phyloP scores from a whole-genome alignment of 164 flowering plant species.

The Malania oleifera region DNA sequence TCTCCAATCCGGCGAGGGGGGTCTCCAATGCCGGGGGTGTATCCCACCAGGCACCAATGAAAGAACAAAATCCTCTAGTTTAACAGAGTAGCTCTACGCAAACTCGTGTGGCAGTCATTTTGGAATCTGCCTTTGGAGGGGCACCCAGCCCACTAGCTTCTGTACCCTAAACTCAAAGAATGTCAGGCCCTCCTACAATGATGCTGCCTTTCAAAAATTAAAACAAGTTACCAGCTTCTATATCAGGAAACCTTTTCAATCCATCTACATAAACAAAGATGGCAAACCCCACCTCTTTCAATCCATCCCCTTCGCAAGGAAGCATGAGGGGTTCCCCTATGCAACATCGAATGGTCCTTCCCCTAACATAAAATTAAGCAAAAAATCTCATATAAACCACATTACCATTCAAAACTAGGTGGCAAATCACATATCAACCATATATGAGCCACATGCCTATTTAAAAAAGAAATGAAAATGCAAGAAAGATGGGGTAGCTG shows the following conservation, averaged over 20 bases:
- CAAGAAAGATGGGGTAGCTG: no score
- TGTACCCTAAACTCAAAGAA: constrained; percentile 22
- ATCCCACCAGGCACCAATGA: constrained; percentile 21
- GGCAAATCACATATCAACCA: no score
- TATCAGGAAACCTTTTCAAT: constrained; percentile 17
- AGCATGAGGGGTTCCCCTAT: constrained; percentile 4
- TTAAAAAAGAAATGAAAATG: no score
- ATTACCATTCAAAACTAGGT: no score
- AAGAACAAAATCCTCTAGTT: constrained; percentile 9
- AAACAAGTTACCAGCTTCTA: constrained; percentile 15
- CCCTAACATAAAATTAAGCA: no score
- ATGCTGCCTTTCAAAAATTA: constrained; percentile 21
- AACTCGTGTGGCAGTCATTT: constrained; percentile 9
- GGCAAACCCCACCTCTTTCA: constrained; percentile 5
- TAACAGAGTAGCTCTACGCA: constrained; percentile 4
- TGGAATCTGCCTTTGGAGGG: constrained; percentile 13
- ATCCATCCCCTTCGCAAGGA: neutral
- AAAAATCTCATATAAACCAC: no score
- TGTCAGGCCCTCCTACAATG: constrained; percentile 15
- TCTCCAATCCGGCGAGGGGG: constrained; percentile 11
- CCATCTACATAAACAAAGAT: constrained; percentile 10
- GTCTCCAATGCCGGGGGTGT: constrained; percentile 22
- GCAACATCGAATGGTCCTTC: constrained; percentile 2
- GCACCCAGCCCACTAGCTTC: constrained; percentile 17
- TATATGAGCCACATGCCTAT: no score